phyloP scores from a whole-genome alignment of 306 rosid genomes.

The Prunus kanzakura region DNA sequence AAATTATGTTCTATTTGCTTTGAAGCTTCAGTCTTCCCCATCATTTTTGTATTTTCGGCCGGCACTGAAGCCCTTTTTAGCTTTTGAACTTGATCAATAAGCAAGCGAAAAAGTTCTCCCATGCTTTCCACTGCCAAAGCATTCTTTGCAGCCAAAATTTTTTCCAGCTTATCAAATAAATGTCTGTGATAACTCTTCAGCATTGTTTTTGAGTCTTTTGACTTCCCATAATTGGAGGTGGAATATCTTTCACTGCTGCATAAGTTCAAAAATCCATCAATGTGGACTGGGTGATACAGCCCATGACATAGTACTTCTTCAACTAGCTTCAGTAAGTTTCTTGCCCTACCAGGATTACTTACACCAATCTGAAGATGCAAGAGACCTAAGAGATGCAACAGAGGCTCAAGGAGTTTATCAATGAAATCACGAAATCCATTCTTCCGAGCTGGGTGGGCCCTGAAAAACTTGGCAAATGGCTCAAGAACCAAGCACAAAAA shows the following conservation, averaged over 20 bases:
- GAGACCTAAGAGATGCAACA: slow-evolving; percentile 58
- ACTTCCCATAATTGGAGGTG: slow-evolving; percentile 36
- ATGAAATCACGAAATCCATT: slow-evolving; percentile 65
- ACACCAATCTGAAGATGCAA: slow-evolving; percentile 43
- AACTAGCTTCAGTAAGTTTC: slow-evolving; percentile 43
- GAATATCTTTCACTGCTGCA: slow-evolving; percentile 52
- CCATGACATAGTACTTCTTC: slow-evolving; percentile 78
- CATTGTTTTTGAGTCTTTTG: slow-evolving; percentile 40
- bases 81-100: slow-evolving; percentile 51
- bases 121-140: slow-evolving; percentile 56
- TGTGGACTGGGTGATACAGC: slow-evolving; percentile 67
- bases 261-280: slow-evolving; percentile 73
- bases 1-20: slow-evolving; percentile 28
- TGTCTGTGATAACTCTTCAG: slow-evolving; percentile 80
- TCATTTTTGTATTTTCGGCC: slow-evolving; percentile 35
- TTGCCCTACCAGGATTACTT: slow-evolving; percentile 39
- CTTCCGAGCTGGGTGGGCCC: slow-evolving; percentile 60
- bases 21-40: slow-evolving; percentile 25
- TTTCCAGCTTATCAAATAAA: slow-evolving; percentile 62
- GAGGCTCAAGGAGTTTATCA: slow-evolving; percentile 75
- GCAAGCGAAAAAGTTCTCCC: slow-evolving; percentile 60
- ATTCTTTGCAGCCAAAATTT: slow-evolving; percentile 48
- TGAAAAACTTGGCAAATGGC: slow-evolving; percentile 76
- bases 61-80: slow-evolving; percentile 41
- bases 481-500: slow-evolving; percentile 63